A percentile compares a stretch with the other conserved stretches of the same genome.
phyloP scores from a whole-genome alignment of 345 rosid species.

The Hirschfeldia incana region DNA sequence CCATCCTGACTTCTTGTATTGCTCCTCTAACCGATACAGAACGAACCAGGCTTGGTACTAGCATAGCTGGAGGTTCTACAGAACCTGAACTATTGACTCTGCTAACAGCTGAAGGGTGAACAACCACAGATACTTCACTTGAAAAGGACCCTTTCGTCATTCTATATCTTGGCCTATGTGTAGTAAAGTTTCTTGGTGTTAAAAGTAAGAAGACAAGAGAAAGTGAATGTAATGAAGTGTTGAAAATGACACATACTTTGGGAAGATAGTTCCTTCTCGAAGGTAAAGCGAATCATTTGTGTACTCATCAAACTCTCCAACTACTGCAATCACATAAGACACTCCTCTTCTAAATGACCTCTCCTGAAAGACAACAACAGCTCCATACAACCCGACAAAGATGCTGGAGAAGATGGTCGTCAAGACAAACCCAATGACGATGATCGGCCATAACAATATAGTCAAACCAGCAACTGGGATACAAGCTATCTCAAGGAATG shows the following conservation, averaged over 20 bases:
- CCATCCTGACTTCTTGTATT: slow-evolving; percentile 82
- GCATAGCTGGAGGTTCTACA: slow-evolving; percentile 65
- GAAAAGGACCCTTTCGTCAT: slow-evolving; percentile 50
- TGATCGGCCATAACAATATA: slow-evolving; percentile 79
- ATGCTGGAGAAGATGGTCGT: slow-evolving; percentile 58
- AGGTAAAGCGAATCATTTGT: slow-evolving; percentile 87
- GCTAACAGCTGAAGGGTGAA: slow-evolving; percentile 37
- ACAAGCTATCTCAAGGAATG: slow-evolving; percentile 81
- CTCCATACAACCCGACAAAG: slow-evolving; percentile 73
- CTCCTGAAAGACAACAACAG: slow-evolving; percentile 79
- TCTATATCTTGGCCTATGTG: slow-evolving; percentile 74
- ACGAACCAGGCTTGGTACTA: slow-evolving; percentile 67
- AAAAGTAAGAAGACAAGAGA: slow-evolving; percentile 4
- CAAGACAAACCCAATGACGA: slow-evolving; percentile 67
- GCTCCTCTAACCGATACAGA: slow-evolving; percentile 75
- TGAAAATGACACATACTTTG: slow-evolving; percentile 53
- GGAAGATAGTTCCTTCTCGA: slow-evolving; percentile 79
- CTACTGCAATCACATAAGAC: slow-evolving; percentile 86
- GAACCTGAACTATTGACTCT: slow-evolving; percentile 38
- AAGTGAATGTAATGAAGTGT: neutral
- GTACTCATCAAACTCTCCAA: slow-evolving; percentile 87
- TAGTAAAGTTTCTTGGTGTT: slow-evolving; percentile 26
- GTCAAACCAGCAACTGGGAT: slow-evolving; percentile 77
- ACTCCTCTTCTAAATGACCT: slow-evolving; percentile 72
- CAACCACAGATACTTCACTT: slow-evolving; percentile 53